Percentiles rank a stretch among this genome's conserved stretches.
phyloP scores from a whole-genome alignment of 345 rosid species.

The Turritis glabra region DNA sequence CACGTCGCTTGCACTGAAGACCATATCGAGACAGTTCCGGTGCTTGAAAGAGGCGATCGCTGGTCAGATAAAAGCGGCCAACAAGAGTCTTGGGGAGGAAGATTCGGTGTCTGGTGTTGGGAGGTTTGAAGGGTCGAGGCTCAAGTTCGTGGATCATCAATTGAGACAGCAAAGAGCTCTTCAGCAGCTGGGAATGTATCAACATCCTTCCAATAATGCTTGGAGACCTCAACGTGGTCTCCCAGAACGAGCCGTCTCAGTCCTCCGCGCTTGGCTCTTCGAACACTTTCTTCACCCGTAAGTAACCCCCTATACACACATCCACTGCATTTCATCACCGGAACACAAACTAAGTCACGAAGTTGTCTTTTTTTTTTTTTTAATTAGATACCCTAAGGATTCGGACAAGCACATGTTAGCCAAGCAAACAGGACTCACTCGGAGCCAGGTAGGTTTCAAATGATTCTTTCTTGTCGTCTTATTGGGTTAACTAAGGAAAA shows the following conservation, averaged over 20 bases:
- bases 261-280: constrained; percentile 98
- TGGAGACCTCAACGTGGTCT: constrained; percentile 99
- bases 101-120: constrained; percentile 58
- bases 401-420: constrained; percentile 94
- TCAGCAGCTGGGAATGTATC: constrained; percentile 95
- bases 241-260: constrained; percentile 92
- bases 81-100: constrained; percentile 90
- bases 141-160: constrained; percentile 90
- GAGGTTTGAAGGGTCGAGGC: constrained; percentile 83
- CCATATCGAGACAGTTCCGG: constrained; percentile 92
- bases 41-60: constrained; percentile 91
- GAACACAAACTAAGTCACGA: background rate
- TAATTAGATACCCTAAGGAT: constrained; percentile 87
- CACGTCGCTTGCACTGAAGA: constrained; percentile 82
- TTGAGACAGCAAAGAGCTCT: constrained; percentile 94
- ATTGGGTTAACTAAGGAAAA: background rate
- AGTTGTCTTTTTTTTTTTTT: constrained; percentile 1
- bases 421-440: constrained; percentile 91
- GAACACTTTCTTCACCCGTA: constrained; percentile 99
- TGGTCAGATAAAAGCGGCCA: constrained; percentile 79
- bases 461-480: background rate
- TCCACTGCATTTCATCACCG: background rate
- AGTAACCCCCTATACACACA: constrained; percentile 25
- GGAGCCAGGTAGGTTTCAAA: constrained; percentile 69
- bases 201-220: constrained; percentile 72